These are phyloP conservation scores for Gynandropsis gynandra DNA, from an alignment of 345 rosid genomes.

Conservation along the genomic window DNA sequence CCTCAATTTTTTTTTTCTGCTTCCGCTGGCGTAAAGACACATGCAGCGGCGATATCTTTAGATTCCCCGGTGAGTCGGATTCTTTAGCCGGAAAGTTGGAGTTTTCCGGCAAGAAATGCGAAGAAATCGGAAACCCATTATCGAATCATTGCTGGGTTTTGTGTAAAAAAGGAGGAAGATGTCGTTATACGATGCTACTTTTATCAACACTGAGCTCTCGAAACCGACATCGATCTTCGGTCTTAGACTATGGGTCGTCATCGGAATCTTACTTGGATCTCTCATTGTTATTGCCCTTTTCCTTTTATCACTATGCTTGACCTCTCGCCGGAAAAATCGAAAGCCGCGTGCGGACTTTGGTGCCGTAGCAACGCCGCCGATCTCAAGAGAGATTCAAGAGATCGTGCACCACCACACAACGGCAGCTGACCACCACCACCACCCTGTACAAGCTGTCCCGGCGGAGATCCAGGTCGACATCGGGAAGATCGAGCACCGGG, in stretches of 20 bases:
- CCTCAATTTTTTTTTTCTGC: conserved; percentile 8
- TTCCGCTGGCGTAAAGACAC: conserved; percentile 13
- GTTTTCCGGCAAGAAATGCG: conserved; percentile 22
- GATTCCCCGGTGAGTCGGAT: background rate
- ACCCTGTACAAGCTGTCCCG: conserved; percentile 33
- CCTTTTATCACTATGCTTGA: conserved; percentile 78
- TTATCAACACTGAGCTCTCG: conserved; percentile 64
- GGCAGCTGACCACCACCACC: conserved; percentile 33
- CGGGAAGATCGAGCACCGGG: conserved; percentile 85
- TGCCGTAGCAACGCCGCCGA: conserved; percentile 45
- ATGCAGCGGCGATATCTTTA: conserved; percentile 27
- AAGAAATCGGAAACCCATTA: conserved; percentile 11
- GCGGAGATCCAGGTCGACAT: conserved; percentile 88
- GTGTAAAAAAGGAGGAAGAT: conserved; percentile 20
- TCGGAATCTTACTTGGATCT: conserved; percentile 82
- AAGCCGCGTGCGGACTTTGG: conserved; percentile 21
- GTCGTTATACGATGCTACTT: conserved; percentile 59
- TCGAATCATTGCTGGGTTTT: background rate
- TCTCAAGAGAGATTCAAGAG: conserved; percentile 85
- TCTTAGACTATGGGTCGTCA: conserved; percentile 77
- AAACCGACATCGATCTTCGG: conserved; percentile 90
- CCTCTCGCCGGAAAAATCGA: conserved; percentile 62
- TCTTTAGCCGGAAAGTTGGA: conserved; percentile 16
- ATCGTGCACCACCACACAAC: conserved; percentile 41
- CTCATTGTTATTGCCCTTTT: conserved; percentile 73